Evolutionary conservation across 129 eudicot species (phyloP).

Genomic region (Saussurea involucrata): DNA sequence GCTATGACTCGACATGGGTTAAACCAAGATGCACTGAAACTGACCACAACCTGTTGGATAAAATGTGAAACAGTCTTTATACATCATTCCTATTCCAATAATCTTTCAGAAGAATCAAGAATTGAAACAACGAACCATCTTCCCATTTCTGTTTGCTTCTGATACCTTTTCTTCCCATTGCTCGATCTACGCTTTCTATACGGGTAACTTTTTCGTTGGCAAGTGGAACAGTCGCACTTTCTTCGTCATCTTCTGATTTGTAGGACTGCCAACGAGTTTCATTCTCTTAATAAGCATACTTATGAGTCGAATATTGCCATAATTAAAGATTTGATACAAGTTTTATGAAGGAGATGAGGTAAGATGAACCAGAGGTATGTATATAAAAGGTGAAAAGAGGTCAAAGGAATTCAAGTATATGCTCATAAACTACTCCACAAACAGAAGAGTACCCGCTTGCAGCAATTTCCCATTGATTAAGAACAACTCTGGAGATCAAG

Average conservation of each 20-base stretch:
- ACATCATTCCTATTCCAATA: not conserved
- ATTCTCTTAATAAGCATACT: not conserved
- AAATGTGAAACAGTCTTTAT: not conserved
- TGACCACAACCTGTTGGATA: conserved; percentile 42
- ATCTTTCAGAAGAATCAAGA: not conserved
- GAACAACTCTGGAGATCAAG: conserved; percentile 14
- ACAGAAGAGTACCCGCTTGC: conserved; percentile 1
- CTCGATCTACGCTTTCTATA: conserved; percentile 20
- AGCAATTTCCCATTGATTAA: conserved; percentile 47
- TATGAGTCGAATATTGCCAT: conserved; percentile 7
- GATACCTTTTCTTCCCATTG: conserved; percentile 49
- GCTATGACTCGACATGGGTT: conserved; percentile 42
- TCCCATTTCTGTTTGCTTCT: conserved; percentile 38
- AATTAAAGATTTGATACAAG: not conserved
- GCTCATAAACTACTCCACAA: not conserved
- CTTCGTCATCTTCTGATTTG: not conserved
- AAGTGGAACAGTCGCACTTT: conserved; percentile 12
- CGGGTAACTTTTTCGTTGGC: conserved; percentile 30
- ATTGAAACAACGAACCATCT: conserved; percentile 23
- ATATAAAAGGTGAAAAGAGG: not conserved
- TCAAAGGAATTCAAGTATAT: not conserved
- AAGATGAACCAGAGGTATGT: not conserved
- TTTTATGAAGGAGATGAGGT: not conserved
- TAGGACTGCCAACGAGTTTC: conserved; percentile 6
- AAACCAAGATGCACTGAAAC: conserved; percentile 59